Base-by-base conservation (phyloP, 2,329 filamentous ascomycete species). In the Colletotrichum sp. region DNA sequence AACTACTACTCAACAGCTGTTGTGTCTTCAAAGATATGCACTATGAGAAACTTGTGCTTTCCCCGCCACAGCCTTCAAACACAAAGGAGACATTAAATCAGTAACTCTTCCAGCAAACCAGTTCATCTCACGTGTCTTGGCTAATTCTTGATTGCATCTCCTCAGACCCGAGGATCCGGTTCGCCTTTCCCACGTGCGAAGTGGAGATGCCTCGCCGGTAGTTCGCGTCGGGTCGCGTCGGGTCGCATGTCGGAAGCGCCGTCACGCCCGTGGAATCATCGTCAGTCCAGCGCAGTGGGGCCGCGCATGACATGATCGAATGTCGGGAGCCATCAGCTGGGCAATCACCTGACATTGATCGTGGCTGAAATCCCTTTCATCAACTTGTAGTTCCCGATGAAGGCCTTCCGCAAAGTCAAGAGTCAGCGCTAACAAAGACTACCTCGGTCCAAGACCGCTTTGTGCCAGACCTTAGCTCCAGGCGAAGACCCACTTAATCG, bases 181-280 rank as follows among this genome's bases (percentile, higher is more conserved):
- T 59, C 28, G 60, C 25, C 15, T 44, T 61, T 60, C 28, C 68
- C 68, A 75, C 72, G 72, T 75, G 72, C 15, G 63, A 4, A 34
- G 72, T 72, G 72, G 72, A 68, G 19, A 32, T 36, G 11, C 25
- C 25, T 30, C 6, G 28, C 30, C 25, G 59, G 52, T 16, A 55
- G 60, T 66, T 63, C 52, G 63, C 72, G 61, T 75, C 72, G 72
- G 72, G 36, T 75, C 72, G 72, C 72, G 19, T 75, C 72, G 72
- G 72, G 36, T 75, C 72, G 72, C 72, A 72, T 75, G 36, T 75
- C 68, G 72, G 72, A 67, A 72, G 36, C 63, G 34, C 12, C 57
- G 13, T 32, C n/a, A 7, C 44, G n/a, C 44, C n/a, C 44, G 44
- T 48, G 44, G 36, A 34, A 61, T 25, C 48, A 71, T 71, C 39